These are phyloP conservation scores for Chlorokybus atmophyticus DNA, from an alignment of 139 green algal genomes.

Conservation along the genomic window DNA sequence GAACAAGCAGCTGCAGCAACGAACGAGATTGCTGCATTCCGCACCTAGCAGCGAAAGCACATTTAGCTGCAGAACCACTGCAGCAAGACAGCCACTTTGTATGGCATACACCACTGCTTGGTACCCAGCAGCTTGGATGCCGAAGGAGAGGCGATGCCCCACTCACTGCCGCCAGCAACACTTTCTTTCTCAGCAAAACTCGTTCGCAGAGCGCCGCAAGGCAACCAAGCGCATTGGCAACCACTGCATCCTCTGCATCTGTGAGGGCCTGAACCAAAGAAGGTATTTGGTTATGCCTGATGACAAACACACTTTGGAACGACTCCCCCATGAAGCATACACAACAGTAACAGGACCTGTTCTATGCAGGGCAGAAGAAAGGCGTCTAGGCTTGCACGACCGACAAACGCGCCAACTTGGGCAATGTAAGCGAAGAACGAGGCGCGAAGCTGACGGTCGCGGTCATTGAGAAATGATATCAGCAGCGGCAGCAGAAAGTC, in stretches of 20 bases:
- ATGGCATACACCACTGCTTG: too few relatives aligned
- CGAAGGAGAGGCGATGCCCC: conserved; percentile 34
- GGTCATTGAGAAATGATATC: conserved; percentile 88
- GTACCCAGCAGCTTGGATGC: conserved; percentile 6
- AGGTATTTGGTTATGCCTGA: too few relatives aligned
- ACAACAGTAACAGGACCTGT: conserved; percentile 29
- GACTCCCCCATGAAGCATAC: background rate
- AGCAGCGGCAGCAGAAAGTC: conserved; percentile 79
- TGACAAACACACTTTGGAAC: too few relatives aligned
- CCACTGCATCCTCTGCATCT: conserved; percentile 44
- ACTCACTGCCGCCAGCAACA: conserved; percentile 43
- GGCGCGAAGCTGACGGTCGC: conserved; percentile 55
- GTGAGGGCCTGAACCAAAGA: conserved; percentile 35
- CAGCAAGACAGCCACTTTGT: background rate
- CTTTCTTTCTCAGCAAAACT: conserved; percentile 35
- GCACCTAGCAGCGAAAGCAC: conserved; percentile 23
- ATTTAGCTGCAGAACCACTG: background rate
- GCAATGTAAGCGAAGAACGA: conserved; percentile 47
- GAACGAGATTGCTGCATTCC: conserved; percentile 45
- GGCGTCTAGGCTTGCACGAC: conserved; percentile 41
- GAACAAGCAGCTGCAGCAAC: conserved; percentile 39
- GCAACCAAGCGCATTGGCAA: conserved; percentile 49
- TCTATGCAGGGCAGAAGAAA: conserved; percentile 87
- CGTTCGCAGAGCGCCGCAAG: conserved; percentile 33
- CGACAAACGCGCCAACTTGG: conserved; percentile 14